Evolutionary conservation across 2,329 filamentous ascomycete species (phyloP), one percentile per base, ranked within the genome.

Genomic region (Pseudogymnoascus sp.): DNA sequence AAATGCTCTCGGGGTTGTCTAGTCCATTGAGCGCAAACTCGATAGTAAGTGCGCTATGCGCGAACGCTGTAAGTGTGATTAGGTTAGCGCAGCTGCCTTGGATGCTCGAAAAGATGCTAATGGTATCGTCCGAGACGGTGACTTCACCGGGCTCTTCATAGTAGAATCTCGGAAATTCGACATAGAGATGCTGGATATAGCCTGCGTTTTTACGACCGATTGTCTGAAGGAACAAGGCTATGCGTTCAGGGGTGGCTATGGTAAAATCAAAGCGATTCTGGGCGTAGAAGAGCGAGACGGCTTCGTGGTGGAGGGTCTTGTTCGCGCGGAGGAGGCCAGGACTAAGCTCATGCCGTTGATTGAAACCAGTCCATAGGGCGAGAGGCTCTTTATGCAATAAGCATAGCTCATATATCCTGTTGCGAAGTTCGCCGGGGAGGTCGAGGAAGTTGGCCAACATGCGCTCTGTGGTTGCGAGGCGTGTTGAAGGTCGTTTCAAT

Each of bases 201-300:
- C 53, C 64, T 62, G 68, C 65, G 56, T 70, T 70, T 7, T 49
- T 64, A 21, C 23, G 38, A 37, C 68, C 68, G 46, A 70, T 69
- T 59, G 16, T 43, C 9, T 64, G 18, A 18, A 70, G 66, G 64
- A 71, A 70, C 36, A 23, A 64, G 43, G 65, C 60, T 63, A 67
- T 46, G 4, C 12, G 28, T 2, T 31, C 7, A 31, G 28, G 28
- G 7, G 28, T 31, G 7, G 28, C 28, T 25, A 25, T 25, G 5
- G 56, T 64, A 62, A 71, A 66, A 63, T 68, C 60, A 62, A 71
- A 70, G 42, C 40, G 25, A 63, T 70, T 69, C 34, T 66, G 28
- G 38, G 63, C 25, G 59, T 71, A 71, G 53, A 69, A 63, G n/a
- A 68, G 18, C 25, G 28, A 65, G 63, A 61, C 68, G 37, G 69